Conservation (phyloP, 2,329 filamentous ascomycete species). For the Xylariaceae sp. region DNA sequence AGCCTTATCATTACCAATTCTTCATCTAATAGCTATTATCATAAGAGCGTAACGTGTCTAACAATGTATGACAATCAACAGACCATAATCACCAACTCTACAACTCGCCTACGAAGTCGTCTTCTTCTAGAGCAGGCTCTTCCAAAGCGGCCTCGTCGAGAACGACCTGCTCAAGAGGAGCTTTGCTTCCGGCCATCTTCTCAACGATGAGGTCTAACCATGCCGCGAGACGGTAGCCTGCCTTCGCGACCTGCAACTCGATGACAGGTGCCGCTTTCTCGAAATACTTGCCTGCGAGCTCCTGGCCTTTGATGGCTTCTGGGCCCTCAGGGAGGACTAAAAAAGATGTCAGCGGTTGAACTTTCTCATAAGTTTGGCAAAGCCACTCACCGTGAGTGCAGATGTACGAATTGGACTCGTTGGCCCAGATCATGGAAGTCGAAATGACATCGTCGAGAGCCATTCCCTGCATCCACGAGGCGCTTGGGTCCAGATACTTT, state of each 20-base stretch:
- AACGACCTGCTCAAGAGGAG: constrained; percentile 28
- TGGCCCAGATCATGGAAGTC: constrained; percentile 60
- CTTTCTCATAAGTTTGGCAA: too few relatives aligned
- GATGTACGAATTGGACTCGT: constrained; percentile 57
- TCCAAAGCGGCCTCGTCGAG: not conserved
- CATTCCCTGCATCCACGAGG: constrained; percentile 53
- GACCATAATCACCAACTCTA: not conserved
- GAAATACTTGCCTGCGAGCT: constrained; percentile 60
- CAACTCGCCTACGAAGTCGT: not conserved
- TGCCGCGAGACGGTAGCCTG: constrained; percentile 61
- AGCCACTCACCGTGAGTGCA: constrained; percentile 54
- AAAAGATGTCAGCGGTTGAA: constrained; percentile 12
- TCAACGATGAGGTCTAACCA: constrained; percentile 60
- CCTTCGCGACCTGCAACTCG: constrained; percentile 61
- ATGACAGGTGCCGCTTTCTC: constrained; percentile 58
- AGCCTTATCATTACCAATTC: too few relatives aligned
- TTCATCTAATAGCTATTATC: too few relatives aligned
- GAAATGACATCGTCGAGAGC: constrained; percentile 48
- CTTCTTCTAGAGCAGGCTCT: not conserved
- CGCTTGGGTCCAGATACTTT: constrained; percentile 46
- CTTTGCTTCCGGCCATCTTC: constrained; percentile 22
- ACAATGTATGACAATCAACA: not conserved
- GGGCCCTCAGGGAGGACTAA: constrained; percentile 58
- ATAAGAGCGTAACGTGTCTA: too few relatives aligned
- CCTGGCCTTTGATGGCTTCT: constrained; percentile 51